Base-by-base conservation (phyloP, 768 basidiomycete species). In the Tylopilus plumbeoviolaceoides region DNA sequence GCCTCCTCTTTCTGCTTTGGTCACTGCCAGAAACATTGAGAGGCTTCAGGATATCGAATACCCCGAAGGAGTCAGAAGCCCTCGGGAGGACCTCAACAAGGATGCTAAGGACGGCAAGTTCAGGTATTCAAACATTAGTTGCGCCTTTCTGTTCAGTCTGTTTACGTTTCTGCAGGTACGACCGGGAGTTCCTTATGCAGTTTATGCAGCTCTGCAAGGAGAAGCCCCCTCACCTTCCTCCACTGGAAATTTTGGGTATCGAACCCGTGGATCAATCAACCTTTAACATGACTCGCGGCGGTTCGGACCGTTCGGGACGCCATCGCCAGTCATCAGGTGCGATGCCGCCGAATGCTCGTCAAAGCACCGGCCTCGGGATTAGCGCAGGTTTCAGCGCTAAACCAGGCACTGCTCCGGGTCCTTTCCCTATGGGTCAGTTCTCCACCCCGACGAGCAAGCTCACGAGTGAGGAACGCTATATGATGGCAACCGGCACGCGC, bases 151-250 rank as follows among this genome's bases (percentile, higher is more conserved):
- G 2, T 42, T 44, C 18, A 5, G 9, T 50, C 50, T 61, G 15
- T 39, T 64, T 41, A 57, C 17, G 18, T 47, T 48, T n/a, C 21
- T 51, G 23, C 21, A 92, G 95, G 63, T 99, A 99, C 68, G 93
- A 98, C 69, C 92, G 95, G 33, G 92, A 95, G 18, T 99, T 99
- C 83, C 80, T 99, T 23, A 72, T 99, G 54, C 95, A 99, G 67
- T 99, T 99, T 75, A 94, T 97, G 90, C 72, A 74, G 21, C 73
- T 95, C 55, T 99, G 97, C 78, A 90, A 84, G 70, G 95, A 98
- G 74, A 95, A 94, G 71, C 95, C 97, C 4, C 92, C 91, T 49
- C 78, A 81, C 50, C 84, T 98, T 25, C 92, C 93, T 38, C 83
- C 91, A 55, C 80, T 98, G 50, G 92, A 93, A 59, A 86, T 87